Evolutionary conservation across 2,329 filamentous ascomycete species (phyloP), one percentile per base, ranked within the genome.

Genomic region (Cryoendolithus antarcticus): DNA sequence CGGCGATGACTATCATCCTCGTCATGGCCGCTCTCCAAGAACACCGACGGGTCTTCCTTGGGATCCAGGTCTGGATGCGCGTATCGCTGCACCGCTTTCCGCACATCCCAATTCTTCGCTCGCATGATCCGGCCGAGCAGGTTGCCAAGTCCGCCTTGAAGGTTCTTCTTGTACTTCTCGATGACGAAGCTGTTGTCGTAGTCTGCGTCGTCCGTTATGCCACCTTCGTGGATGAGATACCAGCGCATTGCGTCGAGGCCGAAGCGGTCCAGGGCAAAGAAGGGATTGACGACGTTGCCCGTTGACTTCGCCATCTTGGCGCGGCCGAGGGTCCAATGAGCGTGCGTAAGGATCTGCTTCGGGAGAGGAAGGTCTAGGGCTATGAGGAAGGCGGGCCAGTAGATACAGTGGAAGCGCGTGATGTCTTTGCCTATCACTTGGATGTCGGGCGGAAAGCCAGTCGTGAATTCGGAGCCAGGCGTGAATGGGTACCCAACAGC

Each of bases 391-490:
- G 91, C 91, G 0, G 91, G 91, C 91, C 93, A 98, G 67, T 98
- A 98, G 35, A 98, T 80, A 60, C 85, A 89, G 59, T 98, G 93
- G 61, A 98, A 98, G 11, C 86, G 81, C 41, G 93, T 70, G 48
- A 98, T 98, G 59, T 98, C 91, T 62, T 98, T 98, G 35, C 91
- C 91, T 40, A 98, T 80, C 19, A 98, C 77, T 34, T 98, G 91
- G 11, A 91, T 72, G 58, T 98, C 80, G 6, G 86, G 85, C 4
- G 91, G 91, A 89, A 91, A 98, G 15, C 83, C 77, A 36, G 72
- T 72, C 12, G 64, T 65, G 9, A 67, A 59, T 43, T 82, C 75
- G 3, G 71, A 64, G 2, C 77, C 77, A 0, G 82, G 79, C 1
- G 76, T 63, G 76, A 81, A 86, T 28, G 86, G 86, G 56, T 93